Evolutionary conservation across 2,329 filamentous ascomycete genomes (phyloP), one percentile per base, ranked within the genome.

Genomic region (Aspergillus neoniger): DNA sequence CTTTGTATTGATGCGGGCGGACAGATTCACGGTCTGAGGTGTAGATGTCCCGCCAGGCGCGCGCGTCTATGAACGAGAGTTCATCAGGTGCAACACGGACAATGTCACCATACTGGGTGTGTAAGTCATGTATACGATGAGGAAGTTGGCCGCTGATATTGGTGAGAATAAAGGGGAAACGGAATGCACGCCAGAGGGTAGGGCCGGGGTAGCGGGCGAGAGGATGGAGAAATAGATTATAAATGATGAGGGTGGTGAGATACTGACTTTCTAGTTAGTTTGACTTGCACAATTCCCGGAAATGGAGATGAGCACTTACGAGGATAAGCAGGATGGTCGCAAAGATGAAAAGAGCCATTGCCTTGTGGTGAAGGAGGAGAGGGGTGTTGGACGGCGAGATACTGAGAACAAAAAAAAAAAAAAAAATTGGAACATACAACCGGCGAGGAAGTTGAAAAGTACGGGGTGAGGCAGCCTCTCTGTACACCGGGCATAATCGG

Each of bases 1-100:
- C 74, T n/a, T 58, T 51, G 44, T 43, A 14, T 49, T 56, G 19
- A 4, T 19, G 28, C 4, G 56, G 36, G 28, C 49, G 61, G 21
- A 57, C 30, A 44, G 56, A 55, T 25, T 52, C 48, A 12, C 23
- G 57, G 5, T 25, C 51, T 1, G 7, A 19, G 10, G 36, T 55
- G 56, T 73, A 71, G 57, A 75, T 72, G n/a, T 75, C 72, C 14
- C 66, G 57, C 70, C 69, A 76, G 21, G 76, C 73, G 49, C 71
- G 66, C 2, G 66, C 63, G 43, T 72, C 66, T 51, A 65, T 66
- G 64, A 78, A 76, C 58, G 71, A 68, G 9, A 78, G 66, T 61
- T 76, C 71, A 12, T 73, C 69, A 0, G 74, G 75, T 1, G 70
- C 66, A 9, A 78, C 63, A 6, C 74, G 71, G 2, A 79, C 66